phyloP scores from a whole-genome alignment of 371 early-diverging fungal species.

The Rhizopus sp. region DNA sequence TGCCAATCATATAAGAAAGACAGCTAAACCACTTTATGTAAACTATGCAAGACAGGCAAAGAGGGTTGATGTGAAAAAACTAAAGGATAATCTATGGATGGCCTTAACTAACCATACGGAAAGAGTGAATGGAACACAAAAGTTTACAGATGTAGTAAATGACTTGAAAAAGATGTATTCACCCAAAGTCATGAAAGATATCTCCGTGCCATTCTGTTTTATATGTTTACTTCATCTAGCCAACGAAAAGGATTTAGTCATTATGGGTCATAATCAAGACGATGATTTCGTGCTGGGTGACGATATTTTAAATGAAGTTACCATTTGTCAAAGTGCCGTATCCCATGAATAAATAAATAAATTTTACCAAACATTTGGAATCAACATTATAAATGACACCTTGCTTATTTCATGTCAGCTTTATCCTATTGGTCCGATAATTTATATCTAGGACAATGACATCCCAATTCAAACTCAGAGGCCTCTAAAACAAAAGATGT shows the following conservation, averaged over 20 bases:
- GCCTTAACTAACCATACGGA: slow-evolving; percentile 35
- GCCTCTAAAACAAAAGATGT: not conserved
- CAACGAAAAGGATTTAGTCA: slow-evolving; percentile 83
- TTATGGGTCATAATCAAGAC: slow-evolving; percentile 23
- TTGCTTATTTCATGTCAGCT: too few species aligned
- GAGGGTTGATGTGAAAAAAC: slow-evolving; percentile 89
- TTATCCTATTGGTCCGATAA: not conserved
- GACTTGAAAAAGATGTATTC: slow-evolving; percentile 73
- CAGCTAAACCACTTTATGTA: slow-evolving; percentile 72
- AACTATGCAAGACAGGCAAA: slow-evolving; percentile 90
- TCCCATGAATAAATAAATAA: not conserved
- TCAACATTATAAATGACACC: too few species aligned
- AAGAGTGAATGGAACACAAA: slow-evolving; percentile 54
- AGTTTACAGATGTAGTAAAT: slow-evolving; percentile 74
- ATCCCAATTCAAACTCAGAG: not conserved
- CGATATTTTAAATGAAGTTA: slow-evolving; percentile 37
- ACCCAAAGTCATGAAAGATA: slow-evolving; percentile 78
- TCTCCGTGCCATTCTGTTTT: slow-evolving; percentile 95
- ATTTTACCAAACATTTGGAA: not conserved
- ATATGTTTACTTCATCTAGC: slow-evolving; percentile 96
- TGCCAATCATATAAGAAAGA: slow-evolving; percentile 49
- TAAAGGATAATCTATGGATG: slow-evolving; percentile 96
- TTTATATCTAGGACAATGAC: not conserved
- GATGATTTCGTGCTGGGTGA: slow-evolving; percentile 49
- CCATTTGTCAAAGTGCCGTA: slow-evolving; percentile 29